phyloP scores from a whole-genome alignment of 2,329 filamentous ascomycete species.

The Fusarium duplospermum region DNA sequence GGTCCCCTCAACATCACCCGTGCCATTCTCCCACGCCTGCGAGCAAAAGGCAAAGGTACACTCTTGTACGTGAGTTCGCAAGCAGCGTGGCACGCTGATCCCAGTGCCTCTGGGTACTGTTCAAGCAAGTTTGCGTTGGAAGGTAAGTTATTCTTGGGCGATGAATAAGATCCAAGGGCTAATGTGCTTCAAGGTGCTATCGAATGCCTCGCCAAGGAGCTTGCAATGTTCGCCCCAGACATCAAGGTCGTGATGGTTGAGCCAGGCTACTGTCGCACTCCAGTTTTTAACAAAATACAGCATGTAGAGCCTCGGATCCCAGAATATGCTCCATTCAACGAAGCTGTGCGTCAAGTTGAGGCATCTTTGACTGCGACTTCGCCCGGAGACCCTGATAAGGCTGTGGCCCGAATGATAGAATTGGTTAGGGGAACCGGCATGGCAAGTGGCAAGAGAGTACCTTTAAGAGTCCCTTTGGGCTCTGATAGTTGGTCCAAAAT shows the following conservation, averaged over 20 bases:
- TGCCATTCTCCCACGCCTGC: constrained; percentile 48
- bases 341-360: constrained; percentile 32
- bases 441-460: constrained; percentile 47
- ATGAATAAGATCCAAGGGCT: neutral
- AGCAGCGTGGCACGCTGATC: constrained; percentile 49
- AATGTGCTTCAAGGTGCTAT: constrained; percentile 29
- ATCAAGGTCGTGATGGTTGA: constrained; percentile 54
- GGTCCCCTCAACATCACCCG: constrained; percentile 52
- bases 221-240: constrained; percentile 36
- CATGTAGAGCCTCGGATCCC: constrained; percentile 40
- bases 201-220: constrained; percentile 43
- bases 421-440: constrained; percentile 60
- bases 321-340: constrained; percentile 49
- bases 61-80: constrained; percentile 52
- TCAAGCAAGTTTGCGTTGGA: constrained; percentile 49
- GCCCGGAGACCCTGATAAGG: constrained; percentile 63
- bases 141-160: constrained; percentile 31
- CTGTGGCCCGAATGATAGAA: constrained; percentile 64
- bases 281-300: constrained; percentile 51
- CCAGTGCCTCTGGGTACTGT: constrained; percentile 47
- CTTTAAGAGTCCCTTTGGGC: constrained; percentile 64
- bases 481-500: constrained; percentile 63
- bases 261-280: constrained; percentile 55
- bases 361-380: constrained; percentile 48
- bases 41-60: constrained; percentile 45